These are phyloP conservation scores for Pseudoperonospora humuli DNA, from an alignment of 352 stramenopile species.

Conservation along the genomic window DNA sequence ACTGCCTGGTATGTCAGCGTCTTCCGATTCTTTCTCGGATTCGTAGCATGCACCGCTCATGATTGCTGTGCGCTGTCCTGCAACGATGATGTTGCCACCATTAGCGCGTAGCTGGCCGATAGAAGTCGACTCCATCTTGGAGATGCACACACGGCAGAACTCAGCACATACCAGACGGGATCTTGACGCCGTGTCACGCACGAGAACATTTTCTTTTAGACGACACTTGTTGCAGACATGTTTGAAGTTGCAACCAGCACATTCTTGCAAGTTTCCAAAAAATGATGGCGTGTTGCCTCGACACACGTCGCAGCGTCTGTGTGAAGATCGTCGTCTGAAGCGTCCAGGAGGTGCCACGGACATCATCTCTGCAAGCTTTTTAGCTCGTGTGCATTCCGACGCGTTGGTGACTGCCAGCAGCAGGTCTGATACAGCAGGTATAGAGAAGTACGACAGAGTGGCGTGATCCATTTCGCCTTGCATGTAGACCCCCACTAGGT, in stretches of 20 bases:
- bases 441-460: conserved; percentile 23
- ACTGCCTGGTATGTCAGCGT: conserved; percentile 21
- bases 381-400: conserved; percentile 23
- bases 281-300: conserved; percentile 19
- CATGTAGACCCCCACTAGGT: conserved; percentile 31
- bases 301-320: conserved; percentile 26
- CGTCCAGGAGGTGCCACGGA: conserved; percentile 3
- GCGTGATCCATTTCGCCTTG: conserved; percentile 19
- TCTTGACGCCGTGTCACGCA: conserved; percentile 10
- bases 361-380: conserved; percentile 29
- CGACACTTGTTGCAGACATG: conserved; percentile 31
- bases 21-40: conserved; percentile 10
- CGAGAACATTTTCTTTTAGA: conserved; percentile 25
- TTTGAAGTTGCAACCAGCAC: conserved; percentile 23
- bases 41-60: conserved; percentile 10
- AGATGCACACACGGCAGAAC: conserved; percentile 29
- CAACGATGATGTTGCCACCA: conserved; percentile 1
- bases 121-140: conserved; percentile 21
- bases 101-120: conserved; percentile 21
- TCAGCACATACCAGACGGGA: conserved; percentile 21
- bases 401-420: conserved; percentile 21
- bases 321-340: conserved; percentile 10
- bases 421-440: conserved; percentile 18
- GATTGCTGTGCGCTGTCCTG: conserved; percentile 3
- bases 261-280: conserved; percentile 22